A percentile compares a stretch with the other conserved stretches of the same genome.
These are phyloP conservation scores for Thozetella sp. DNA, from an alignment of 495 filamentous ascomycete genomes.

Conservation along the genomic window DNA sequence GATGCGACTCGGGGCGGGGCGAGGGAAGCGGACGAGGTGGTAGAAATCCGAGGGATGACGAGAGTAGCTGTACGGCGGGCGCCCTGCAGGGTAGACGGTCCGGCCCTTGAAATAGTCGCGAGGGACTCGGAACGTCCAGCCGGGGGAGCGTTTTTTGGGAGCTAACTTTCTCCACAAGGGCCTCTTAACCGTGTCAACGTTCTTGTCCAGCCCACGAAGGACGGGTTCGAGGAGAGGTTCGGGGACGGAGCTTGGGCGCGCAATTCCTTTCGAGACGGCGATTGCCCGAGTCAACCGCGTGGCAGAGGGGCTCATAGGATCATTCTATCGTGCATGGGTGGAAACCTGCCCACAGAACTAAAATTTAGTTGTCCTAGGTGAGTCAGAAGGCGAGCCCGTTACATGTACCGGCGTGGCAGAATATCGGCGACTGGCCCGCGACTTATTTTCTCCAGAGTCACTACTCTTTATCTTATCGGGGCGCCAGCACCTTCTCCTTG, in stretches of 20 bases:
- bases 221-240: too few relatives aligned
- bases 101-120: not conserved
- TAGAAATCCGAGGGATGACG: not conserved
- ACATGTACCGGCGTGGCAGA: too few relatives aligned
- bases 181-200: not conserved
- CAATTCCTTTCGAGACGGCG: not conserved
- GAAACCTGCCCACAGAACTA: too few relatives aligned
- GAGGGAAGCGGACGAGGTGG: constrained; percentile 3
- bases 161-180: not conserved
- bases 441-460: not conserved
- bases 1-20: not conserved
- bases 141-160: not conserved
- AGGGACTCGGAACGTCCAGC: not conserved
- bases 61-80: not conserved
- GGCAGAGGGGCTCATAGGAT: not conserved
- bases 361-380: too few relatives aligned
- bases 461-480: not conserved
- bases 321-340: not conserved
- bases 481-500: too few relatives aligned
- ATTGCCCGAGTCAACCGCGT: not conserved
- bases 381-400: not conserved
- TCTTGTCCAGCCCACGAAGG: not conserved
- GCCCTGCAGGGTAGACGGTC: not conserved
- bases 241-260: not conserved
- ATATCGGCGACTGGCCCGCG: too few relatives aligned